Evolutionary conservation across 2,329 filamentous ascomycete genomes (phyloP).

Genomic region (Aureobasidium sp.): DNA sequence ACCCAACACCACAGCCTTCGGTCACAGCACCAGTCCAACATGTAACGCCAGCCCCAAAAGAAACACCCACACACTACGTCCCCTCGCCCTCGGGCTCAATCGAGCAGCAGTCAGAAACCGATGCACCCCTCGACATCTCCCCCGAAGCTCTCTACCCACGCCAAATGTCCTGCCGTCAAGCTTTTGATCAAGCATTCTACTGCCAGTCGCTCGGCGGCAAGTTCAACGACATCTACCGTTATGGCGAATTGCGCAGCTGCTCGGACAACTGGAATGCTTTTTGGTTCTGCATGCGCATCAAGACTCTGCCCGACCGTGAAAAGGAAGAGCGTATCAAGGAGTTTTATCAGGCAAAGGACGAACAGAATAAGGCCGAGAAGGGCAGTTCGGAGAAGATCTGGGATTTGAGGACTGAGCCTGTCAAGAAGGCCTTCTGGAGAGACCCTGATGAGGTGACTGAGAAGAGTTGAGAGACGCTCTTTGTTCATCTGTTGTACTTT

Average conservation of each 20-base stretch:
- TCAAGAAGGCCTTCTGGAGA: constrained; percentile 43
- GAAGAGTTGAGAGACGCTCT: neutral
- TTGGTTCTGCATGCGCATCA: constrained; percentile 93
- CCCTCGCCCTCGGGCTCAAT: constrained; percentile 4
- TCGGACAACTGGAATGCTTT: constrained; percentile 86
- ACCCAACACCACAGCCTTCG: neutral
- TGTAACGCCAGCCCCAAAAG: constrained; percentile 12
- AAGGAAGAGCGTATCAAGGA: constrained; percentile 56
- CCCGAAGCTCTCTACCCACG: constrained; percentile 68
- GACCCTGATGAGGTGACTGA: constrained; percentile 27
- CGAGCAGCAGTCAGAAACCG: neutral
- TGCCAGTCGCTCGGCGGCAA: constrained; percentile 89
- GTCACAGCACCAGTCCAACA: neutral
- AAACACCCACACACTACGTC: constrained; percentile 8
- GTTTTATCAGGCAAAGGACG: constrained; percentile 60
- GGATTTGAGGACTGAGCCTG: constrained; percentile 60
- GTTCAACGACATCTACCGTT: constrained; percentile 85
- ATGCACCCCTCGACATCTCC: constrained; percentile 23
- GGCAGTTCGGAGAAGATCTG: constrained; percentile 75
- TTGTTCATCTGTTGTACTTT: neutral
- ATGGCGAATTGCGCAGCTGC: constrained; percentile 70
- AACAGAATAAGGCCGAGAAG: constrained; percentile 52
- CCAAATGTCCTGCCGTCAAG: constrained; percentile 78
- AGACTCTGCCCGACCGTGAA: constrained; percentile 53
- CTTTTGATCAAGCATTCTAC: constrained; percentile 91